Percentiles rank a stretch among this genome's conserved stretches.
phyloP scores from a whole-genome alignment of 495 filamentous ascomycete genomes.

The Penicillium macrosclerotiorum region DNA sequence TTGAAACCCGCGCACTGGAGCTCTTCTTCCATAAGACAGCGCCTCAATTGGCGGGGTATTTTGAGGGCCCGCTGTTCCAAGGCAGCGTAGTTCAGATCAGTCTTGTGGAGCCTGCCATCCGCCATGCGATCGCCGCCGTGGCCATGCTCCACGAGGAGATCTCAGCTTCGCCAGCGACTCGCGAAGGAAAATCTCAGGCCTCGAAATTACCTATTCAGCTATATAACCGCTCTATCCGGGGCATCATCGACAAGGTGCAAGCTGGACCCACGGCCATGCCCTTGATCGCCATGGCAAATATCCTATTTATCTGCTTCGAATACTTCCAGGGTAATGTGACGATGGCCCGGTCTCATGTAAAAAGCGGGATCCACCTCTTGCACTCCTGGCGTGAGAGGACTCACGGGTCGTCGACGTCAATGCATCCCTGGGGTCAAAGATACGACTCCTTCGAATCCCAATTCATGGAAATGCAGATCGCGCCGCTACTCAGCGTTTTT shows the following conservation, averaged over 20 bases:
- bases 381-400: conserved; percentile 7
- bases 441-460: conserved; percentile 1
- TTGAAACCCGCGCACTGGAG: neutral
- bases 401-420: neutral
- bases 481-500: conserved; percentile 11
- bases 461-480: conserved; percentile 17
- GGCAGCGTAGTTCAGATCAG: conserved; percentile 53
- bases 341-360: conserved; percentile 9
- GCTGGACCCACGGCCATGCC: conserved; percentile 3
- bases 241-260: conserved; percentile 4
- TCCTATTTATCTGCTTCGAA: conserved; percentile 19
- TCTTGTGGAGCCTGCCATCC: conserved; percentile 56
- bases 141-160: conserved; percentile 55
- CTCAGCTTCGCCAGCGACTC: neutral
- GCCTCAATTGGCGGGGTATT: conserved; percentile 58
- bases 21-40: conserved; percentile 22
- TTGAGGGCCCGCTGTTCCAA: conserved; percentile 59
- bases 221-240: conserved; percentile 4
- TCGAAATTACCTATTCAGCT: neutral
- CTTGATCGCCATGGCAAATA: conserved; percentile 7
- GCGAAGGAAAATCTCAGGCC: neutral
- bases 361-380: conserved; percentile 17
- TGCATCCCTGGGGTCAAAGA: neutral
- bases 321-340: conserved; percentile 10
- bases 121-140: conserved; percentile 62